A percentile compares a stretch with the other conserved stretches of the same genome.
Conservation (phyloP, 768 basidiomycete genomes). For the Saitozyma podzolica region DNA sequence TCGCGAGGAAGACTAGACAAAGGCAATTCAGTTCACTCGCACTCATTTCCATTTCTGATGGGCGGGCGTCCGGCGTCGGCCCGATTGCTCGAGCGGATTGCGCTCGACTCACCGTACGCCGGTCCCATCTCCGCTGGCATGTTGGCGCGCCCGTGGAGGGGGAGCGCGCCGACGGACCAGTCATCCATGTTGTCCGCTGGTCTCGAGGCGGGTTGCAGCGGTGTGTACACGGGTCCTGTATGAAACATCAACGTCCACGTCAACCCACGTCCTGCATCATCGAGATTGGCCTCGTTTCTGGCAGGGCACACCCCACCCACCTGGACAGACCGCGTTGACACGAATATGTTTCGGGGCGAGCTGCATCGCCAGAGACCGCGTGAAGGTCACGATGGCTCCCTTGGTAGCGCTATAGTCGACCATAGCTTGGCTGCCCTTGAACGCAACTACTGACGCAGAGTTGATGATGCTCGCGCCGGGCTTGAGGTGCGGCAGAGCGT, state of each 20-base stretch:
- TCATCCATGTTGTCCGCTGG: constrained; percentile 62
- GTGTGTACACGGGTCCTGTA: constrained; percentile 63
- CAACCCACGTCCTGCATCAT: neutral
- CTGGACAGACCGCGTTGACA: constrained; percentile 57
- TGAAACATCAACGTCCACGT: neutral
- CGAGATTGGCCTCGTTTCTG: too few relatives aligned
- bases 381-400: constrained; percentile 62
- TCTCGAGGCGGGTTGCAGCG: constrained; percentile 63
- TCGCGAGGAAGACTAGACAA: constrained; percentile 33
- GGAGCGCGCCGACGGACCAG: constrained; percentile 57
- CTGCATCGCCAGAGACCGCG: constrained; percentile 60
- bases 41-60: neutral
- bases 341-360: constrained; percentile 62
- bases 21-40: too few relatives aligned
- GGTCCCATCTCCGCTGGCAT: constrained; percentile 63
- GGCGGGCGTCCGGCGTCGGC: neutral
- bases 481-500: constrained; percentile 64
- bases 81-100: neutral
- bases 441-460: constrained; percentile 61
- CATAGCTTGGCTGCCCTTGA: constrained; percentile 44
- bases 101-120: constrained; percentile 52
- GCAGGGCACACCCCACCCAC: constrained; percentile 3
- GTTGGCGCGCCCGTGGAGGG: constrained; percentile 59
- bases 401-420: constrained; percentile 64
- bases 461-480: constrained; percentile 65